Base-by-base conservation (phyloP, 78 protist genomes). In the Goniomonas avonlea region DNA sequence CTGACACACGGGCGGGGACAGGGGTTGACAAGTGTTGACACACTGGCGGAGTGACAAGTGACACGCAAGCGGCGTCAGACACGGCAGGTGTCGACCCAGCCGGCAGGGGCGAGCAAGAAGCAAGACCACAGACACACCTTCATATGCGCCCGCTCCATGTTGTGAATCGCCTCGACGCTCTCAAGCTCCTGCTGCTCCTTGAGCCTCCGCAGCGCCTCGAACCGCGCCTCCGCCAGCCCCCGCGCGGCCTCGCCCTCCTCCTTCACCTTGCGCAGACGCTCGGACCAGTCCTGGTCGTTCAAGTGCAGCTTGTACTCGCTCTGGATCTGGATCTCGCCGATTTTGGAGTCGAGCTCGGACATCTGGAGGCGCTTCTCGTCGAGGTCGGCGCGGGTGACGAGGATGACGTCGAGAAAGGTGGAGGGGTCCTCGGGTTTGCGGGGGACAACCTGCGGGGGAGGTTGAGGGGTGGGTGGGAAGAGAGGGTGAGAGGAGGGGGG, bases 221-320 rank as follows among this genome's bases (percentile, higher is more conserved):
- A 65, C 34, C 73, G 43, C 20, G 47, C 27, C 55, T 65, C 73
- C 3, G 53, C 45, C 32, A 50, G 55, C 37, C 34, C 25, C 18
- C 53, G 25, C 21, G 32, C 73, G 20, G 73, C 73, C 53, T 65
- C 73, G 61, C 63, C 65, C 60, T 77, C 47, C 31, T 82, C 84
- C 1, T 40, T 69, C 40, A 79, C 20, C 76, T 86, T 85, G 63
- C 78, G 76, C 39, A 80, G 35, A 59, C 78, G 68, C 61, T 86
- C 84, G 55, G 31, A 35, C 76, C 70, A 31, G 25, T 79, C 79
- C 60, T 78, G 32, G 48, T 41, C 43, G 27, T 2, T 2, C n/a
- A 63, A 17, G 32, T 55, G 75, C 37, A 63, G 55, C 41, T 77
- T 66, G 35, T 27, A 47, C 61, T 41, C 58, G 15, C 34, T 4